Evolutionary conservation across 371 early-diverging fungal genomes (phyloP), one percentile per base, ranked within the genome.

Genomic region (Mucor sp.): DNA sequence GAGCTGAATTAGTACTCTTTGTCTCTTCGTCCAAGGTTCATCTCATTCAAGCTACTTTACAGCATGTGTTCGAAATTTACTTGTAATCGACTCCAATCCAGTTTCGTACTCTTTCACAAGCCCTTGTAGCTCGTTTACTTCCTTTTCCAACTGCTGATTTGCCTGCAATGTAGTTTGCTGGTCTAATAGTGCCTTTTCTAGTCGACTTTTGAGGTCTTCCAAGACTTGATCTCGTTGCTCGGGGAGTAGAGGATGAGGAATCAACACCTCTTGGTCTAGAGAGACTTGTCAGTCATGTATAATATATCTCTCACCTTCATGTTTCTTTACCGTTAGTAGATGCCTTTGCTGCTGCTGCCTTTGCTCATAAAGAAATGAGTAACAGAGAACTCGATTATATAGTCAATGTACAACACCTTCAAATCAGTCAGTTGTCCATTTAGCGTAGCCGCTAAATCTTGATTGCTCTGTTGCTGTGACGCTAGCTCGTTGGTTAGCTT

Each of bases 31-130:
- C 28, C 28, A n/a, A n/a, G 19, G 8, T 30, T 23, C 9, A 56
- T 23, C 11, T 25, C 28, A 27, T 25, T 25, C 7, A 21, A 12
- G 12, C 23, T 39, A 19, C 57, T 62, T 67, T 71, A 77, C 81
- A 4, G 75, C 71, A 55, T 78, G 71, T 4, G 50, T 33, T 50
- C 82, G 55, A 28, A 81, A 60, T 60, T 79, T 79, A n/a, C 27
- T 60, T 15, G 77, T 74, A 1, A 79, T 66, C 7, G 65, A 44
- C 59, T 77, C 72, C 1, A 81, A 23, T 4, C 72, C 70, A 12
- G 53, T 27, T 59, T 81, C 82, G 44, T 81, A 81, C 14, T 79
- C 77, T 19, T 74, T 70, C 5, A 78, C 69, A 14, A 81, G 63
- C 0, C 43, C 32, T 41, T 74, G 70, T 17, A 81, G 62, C 1